Base-by-base conservation (phyloP, 768 basidiomycete genomes). In the Pleurotus salmoneostramineus region DNA sequence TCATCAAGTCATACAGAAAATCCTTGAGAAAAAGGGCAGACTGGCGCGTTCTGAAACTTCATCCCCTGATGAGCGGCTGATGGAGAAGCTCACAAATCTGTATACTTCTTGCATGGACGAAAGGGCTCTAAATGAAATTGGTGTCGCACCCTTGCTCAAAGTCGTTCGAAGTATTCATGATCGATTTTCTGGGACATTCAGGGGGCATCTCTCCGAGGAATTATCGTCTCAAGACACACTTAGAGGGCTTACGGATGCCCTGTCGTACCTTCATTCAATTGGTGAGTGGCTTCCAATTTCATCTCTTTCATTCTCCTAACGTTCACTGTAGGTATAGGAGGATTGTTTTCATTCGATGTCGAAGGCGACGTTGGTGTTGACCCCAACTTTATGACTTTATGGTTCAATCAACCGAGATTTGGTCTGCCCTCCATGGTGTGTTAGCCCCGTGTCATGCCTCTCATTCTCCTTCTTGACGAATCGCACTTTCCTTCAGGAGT, bases 321-420 rank as follows among this genome's bases (percentile, higher is more conserved):
- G 4, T 12, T 17, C 58, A 40, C 21, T 27, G 21, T 61, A 95
- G 94, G 87, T 45, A 81, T 96, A 58, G 81, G 82, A 15, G 89
- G 83, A 1, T 71, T 98, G 10, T 91, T 98, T 65, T 75, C 79
- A n/a, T 89, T 94, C 62, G 77, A 75, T n/a, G 80, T 95, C 58
- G 93, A 96, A 58, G 95, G 95, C 33, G 95, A 98, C 68, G 82
- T 85, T 21, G 93, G 88, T 6, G 78, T 83, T 4, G 93, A 97
- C 64, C 93, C 95, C 0, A 92, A 95, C 64, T 75, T 79, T 51
- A 93, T 96, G 86, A 80, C 81, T 0, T 76, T 94, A 10, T 94
- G 90, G 89, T 87, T 96, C 64, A 88, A 81, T 62, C 95, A 97
- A 66, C 82, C 90, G 2, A 74, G 72, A 5, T 76, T 96, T 11